Evolutionary conservation across 805 yeast species (phyloP), one percentile per base, ranked within the genome.

Genomic region (Lachancea lanzarotensis): DNA sequence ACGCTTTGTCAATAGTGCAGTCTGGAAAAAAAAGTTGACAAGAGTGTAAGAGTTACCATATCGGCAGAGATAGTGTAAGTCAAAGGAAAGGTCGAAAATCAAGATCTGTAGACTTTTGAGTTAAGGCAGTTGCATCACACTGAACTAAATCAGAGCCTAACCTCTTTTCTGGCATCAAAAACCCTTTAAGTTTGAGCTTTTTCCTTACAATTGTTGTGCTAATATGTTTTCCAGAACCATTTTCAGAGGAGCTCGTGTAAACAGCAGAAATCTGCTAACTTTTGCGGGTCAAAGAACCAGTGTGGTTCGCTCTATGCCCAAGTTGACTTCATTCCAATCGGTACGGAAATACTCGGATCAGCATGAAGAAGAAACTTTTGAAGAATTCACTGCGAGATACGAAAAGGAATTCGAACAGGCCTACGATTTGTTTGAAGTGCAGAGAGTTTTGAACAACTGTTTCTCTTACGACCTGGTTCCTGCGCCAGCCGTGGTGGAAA

Each of bases 381-480:
- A 89, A 72, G 96, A 90, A 73, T 89, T 88, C 76, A 87, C 95
- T 44, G 76, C 63, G 52, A 81, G 90, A 79, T 87, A 79, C 74
- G 96, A 88, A 74, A 85, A 88, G 72, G 97, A 93, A 68, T 93
- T 93, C 62, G 97, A 93, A 58, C 88, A 84, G 67, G 95, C 95
- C 39, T 84, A 85, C 68, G 95, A 84, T 66, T 72, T 84, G 47
- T 84, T 84, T 56, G 95, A 84, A 73, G 91, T 84, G 48, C 89
- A 82, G 70, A 87, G 98, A 76, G 90, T 93, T 50, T 79, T 93
- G 67, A 93, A 95, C 82, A 93, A 93, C 75, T 89, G 95, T 71
- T 93, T 93, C 76, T 86, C 98, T 13, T 93, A 93, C 76, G 98
- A 93, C 73, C 80, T 93, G 70, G 98, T 93, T 46, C 98, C 98